phyloP scores from a whole-genome alignment of 192 early-diverging fungal genomes.

The Coemansia sp. region DNA sequence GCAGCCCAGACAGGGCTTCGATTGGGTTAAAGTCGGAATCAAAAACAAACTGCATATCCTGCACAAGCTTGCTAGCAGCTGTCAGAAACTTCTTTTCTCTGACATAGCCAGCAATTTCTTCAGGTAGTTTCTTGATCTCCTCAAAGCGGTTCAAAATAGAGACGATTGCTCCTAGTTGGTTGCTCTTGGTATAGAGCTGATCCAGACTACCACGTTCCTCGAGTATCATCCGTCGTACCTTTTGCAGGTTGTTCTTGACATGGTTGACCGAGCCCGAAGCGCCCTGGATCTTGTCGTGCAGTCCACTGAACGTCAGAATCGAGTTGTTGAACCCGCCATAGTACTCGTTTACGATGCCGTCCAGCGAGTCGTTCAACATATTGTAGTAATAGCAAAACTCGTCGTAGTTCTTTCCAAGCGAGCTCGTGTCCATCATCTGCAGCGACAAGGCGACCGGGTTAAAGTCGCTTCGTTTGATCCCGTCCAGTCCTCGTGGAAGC shows the following conservation, averaged over 20 bases:
- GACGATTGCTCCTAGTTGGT: constrained; percentile 78
- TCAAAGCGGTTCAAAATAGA: constrained; percentile 72
- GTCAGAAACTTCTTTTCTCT: constrained; percentile 70
- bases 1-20: constrained; percentile 68
- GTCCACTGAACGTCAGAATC: constrained; percentile 77
- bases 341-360: constrained; percentile 74
- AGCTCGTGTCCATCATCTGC: constrained; percentile 74
- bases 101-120: constrained; percentile 60
- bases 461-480: constrained; percentile 57
- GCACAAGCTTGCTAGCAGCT: constrained; percentile 65
- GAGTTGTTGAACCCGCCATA: constrained; percentile 81
- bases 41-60: constrained; percentile 62
- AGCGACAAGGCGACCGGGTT: constrained; percentile 74
- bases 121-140: constrained; percentile 65
- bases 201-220: constrained; percentile 66
- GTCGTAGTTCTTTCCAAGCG: constrained; percentile 64
- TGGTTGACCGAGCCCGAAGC: constrained; percentile 64
- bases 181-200: constrained; percentile 72
- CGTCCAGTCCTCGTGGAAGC: constrained; percentile 47
- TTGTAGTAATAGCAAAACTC: constrained; percentile 61
- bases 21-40: constrained; percentile 67
- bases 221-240: constrained; percentile 62
- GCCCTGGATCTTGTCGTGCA: constrained; percentile 68
- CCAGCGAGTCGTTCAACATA: constrained; percentile 66
- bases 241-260: constrained; percentile 63